phyloP scores from a whole-genome alignment of 495 filamentous ascomycete species.

The Clavariopsis aquatica region DNA sequence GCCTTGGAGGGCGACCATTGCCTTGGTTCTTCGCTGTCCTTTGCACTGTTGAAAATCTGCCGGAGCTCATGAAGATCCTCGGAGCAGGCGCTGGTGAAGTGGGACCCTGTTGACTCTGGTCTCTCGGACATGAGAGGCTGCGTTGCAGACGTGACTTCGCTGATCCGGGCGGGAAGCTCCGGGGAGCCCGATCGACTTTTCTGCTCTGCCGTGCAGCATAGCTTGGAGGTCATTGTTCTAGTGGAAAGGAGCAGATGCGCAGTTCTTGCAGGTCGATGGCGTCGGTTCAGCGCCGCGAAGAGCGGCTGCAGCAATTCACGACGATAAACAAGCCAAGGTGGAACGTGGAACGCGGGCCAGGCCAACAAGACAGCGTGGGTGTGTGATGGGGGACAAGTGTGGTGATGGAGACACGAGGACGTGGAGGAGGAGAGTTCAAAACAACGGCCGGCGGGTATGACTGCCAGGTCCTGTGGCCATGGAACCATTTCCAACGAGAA shows the following conservation, averaged over 20 bases:
- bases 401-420: no score
- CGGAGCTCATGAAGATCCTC: conserved; percentile 34
- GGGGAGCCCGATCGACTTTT: conserved; percentile 19
- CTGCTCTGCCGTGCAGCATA: conserved; percentile 28
- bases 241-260: background rate
- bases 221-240: conserved; percentile 20
- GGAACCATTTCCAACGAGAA: no score
- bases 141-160: conserved; percentile 29
- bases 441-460: no score
- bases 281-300: background rate
- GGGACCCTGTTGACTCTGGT: conserved; percentile 13
- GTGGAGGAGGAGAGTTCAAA: no score
- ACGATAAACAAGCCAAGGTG: background rate
- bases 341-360: no score
- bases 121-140: conserved; percentile 18
- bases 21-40: conserved; percentile 3
- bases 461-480: no score
- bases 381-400: no score
- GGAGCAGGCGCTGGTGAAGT: conserved; percentile 33
- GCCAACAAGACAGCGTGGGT: no score
- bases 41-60: conserved; percentile 36
- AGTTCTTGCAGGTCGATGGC: background rate
- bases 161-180: conserved; percentile 33
- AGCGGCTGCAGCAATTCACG: background rate
- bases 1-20: conserved; percentile 8